Evolutionary conservation across 129 eudicot species (phyloP), one percentile per base, ranked within the genome.

Genomic region (Saposhnikovia divaricata): DNA sequence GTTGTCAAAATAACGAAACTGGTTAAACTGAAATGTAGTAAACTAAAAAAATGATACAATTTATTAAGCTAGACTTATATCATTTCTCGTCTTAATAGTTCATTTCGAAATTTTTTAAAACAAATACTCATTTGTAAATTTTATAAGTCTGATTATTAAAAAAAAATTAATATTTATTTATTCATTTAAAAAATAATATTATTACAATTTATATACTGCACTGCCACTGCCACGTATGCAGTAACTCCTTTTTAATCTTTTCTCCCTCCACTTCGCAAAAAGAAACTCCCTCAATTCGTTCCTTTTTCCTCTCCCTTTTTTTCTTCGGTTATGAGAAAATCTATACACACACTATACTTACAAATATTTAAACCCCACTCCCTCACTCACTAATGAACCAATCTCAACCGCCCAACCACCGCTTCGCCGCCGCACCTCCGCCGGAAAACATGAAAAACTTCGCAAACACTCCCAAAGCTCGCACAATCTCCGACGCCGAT

Each of bases 401-500:
- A 23, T 38, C 47, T 28, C 39, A 78, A 77, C 37, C 6, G 27
- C 31, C 11, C 11, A 40, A 39, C 42, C 38, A 78, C 31, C 53
- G 50, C 46, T 66, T 9, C 28, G 18, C 53, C 75, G 11, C 34
- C 76, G 34, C 28, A 27, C 2, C 11, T 1, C 66, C 74, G 1
- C 31, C 81, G 18, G 4, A 63, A 51, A 75, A 9, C 1, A 75
- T 45, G 78, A 75, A 75, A 31, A 75, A 73, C 0, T 15, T 19
- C 81, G 37, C 51, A 34, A 78, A 45, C 78, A 44, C 9, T 21
- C 21, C 19, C 75, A 85, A 88, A 81, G 65, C 84, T 83, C 83
- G 87, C 8, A 89, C 97, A 28, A 81, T 90, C 80, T 92, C 97
- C 50, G 97, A 90, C 85, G 81, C 90, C 79, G 93, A 90, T 23